These are phyloP conservation scores for Magnaporthiopsis incrustans DNA, from an alignment of 2,329 filamentous ascomycete species.

Conservation along the genomic window DNA sequence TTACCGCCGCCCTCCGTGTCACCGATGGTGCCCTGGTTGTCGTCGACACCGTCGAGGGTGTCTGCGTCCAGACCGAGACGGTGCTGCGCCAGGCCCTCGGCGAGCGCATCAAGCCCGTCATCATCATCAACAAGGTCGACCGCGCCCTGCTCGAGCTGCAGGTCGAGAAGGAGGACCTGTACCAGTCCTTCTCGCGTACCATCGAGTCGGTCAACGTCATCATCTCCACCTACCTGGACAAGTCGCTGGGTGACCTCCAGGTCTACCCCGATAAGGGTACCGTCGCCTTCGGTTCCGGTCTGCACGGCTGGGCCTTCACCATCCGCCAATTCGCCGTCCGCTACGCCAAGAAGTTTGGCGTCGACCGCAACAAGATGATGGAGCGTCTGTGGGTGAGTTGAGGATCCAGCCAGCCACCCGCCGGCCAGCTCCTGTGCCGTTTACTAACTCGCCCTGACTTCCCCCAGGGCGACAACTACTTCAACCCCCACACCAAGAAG, in stretches of 20 bases:
- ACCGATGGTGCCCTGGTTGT: conserved; percentile 99
- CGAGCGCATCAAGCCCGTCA: conserved; percentile 99
- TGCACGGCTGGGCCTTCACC: conserved; percentile 99
- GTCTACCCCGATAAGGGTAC: conserved; percentile 97
- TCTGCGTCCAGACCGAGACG: conserved; percentile 99
- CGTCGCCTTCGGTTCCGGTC: conserved; percentile 98
- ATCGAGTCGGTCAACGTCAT: conserved; percentile 99
- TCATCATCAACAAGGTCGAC: conserved; percentile 99
- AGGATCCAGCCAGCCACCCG: neutral
- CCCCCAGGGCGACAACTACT: conserved; percentile 82
- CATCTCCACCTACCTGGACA: conserved; percentile 98
- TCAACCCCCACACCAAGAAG: conserved; percentile 99
- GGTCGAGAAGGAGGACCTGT: conserved; percentile 97
- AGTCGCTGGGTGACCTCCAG: conserved; percentile 93
- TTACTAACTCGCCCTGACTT: neutral
- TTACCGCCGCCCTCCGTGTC: conserved; percentile 98
- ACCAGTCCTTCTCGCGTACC: conserved; percentile 99
- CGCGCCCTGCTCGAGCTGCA: conserved; percentile 98
- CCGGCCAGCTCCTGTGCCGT: conserved; percentile 9
- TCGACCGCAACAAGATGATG: conserved; percentile 99
- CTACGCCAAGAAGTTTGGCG: conserved; percentile 99
- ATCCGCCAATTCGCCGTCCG: conserved; percentile 91
- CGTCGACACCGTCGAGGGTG: conserved; percentile 99
- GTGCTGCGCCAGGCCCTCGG: conserved; percentile 97
- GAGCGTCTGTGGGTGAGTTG: conserved; percentile 91